Percentiles rank a stretch among this genome's conserved stretches.
Evolutionary conservation across 495 filamentous ascomycete species (phyloP).

Genomic region (Tuber microsphaerosporum): DNA sequence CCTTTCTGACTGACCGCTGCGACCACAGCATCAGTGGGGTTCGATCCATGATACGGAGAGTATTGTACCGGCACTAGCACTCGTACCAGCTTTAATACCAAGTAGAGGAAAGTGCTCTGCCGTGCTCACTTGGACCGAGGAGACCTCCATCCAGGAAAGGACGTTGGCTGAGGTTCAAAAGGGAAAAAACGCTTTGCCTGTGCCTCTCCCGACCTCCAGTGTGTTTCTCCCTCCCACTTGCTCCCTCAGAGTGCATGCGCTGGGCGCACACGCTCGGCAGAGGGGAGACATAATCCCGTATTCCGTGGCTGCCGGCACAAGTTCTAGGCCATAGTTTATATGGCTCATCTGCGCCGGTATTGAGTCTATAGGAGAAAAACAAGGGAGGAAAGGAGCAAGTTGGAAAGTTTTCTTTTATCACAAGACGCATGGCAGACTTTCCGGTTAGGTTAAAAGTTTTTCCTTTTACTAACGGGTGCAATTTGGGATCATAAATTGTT

Average conservation of each 20-base stretch:
- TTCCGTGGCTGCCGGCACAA: background rate
- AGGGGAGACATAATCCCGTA: background rate
- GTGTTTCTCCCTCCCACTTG: background rate
- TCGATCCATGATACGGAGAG: background rate
- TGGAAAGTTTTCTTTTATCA: too few relatives aligned
- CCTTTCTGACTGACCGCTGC: background rate
- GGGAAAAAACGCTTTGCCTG: background rate
- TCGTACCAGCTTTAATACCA: background rate
- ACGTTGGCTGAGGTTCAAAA: background rate
- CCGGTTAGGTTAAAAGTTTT: too few relatives aligned
- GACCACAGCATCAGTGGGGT: background rate
- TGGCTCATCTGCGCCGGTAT: background rate
- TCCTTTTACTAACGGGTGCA: too few relatives aligned
- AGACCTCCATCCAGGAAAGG: background rate
- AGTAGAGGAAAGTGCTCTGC: background rate
- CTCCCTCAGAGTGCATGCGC: background rate
- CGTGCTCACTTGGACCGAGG: background rate
- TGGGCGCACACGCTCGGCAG: background rate
- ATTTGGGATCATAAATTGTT: too few relatives aligned
- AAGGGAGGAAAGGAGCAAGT: too few relatives aligned
- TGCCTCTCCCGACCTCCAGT: background rate
- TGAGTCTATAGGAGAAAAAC: too few relatives aligned
- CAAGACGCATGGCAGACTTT: too few relatives aligned
- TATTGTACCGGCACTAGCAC: background rate
- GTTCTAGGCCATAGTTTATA: background rate